Percentiles rank a stretch among this genome's conserved stretches.
Evolutionary conservation across 2,329 filamentous ascomycete genomes (phyloP).

Genomic region (Microcyclospora tardicrescens): DNA sequence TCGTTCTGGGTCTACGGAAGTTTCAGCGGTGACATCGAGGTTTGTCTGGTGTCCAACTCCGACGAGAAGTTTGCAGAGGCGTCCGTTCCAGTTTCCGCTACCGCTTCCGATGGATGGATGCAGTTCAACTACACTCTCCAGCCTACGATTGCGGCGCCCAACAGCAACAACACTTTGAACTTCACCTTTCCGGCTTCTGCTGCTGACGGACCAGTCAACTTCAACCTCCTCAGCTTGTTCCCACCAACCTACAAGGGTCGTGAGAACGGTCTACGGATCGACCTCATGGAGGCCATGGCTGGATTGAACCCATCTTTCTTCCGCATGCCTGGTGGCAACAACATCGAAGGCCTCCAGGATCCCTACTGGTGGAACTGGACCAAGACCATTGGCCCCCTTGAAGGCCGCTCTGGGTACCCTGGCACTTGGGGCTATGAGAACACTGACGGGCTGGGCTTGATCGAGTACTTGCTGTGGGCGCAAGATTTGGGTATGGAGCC

Average conservation of each 20-base stretch:
- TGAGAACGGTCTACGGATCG: slow-evolving; percentile 38
- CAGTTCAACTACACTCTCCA: slow-evolving; percentile 21
- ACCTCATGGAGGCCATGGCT: slow-evolving; percentile 32
- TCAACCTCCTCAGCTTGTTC: slow-evolving; percentile 42
- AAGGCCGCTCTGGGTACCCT: slow-evolving; percentile 39
- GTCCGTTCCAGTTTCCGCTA: slow-evolving; percentile 13
- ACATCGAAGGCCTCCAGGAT: slow-evolving; percentile 34
- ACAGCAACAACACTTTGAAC: slow-evolving; percentile 39
- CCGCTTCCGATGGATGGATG: slow-evolving; percentile 16
- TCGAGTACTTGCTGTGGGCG: slow-evolving; percentile 49
- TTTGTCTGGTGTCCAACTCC: slow-evolving; percentile 29
- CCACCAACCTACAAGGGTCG: slow-evolving; percentile 42
- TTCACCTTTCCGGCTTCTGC: slow-evolving; percentile 33
- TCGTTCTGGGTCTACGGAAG: slow-evolving; percentile 23
- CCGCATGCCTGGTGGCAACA: slow-evolving; percentile 50
- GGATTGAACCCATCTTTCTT: slow-evolving; percentile 34
- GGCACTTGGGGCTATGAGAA: slow-evolving; percentile 48
- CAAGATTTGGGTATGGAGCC: slow-evolving; percentile 43
- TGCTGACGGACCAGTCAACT: slow-evolving; percentile 30
- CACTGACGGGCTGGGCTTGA: slow-evolving; percentile 48
- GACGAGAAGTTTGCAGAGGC: slow-evolving; percentile 17
- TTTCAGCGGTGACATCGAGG: slow-evolving; percentile 19
- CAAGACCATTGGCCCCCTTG: slow-evolving; percentile 41
- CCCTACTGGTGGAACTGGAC: slow-evolving; percentile 34
- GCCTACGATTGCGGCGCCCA: slow-evolving; percentile 24